Conservation (phyloP, 352 stramenopile species). For the Pythium vanterpoolii region DNA sequence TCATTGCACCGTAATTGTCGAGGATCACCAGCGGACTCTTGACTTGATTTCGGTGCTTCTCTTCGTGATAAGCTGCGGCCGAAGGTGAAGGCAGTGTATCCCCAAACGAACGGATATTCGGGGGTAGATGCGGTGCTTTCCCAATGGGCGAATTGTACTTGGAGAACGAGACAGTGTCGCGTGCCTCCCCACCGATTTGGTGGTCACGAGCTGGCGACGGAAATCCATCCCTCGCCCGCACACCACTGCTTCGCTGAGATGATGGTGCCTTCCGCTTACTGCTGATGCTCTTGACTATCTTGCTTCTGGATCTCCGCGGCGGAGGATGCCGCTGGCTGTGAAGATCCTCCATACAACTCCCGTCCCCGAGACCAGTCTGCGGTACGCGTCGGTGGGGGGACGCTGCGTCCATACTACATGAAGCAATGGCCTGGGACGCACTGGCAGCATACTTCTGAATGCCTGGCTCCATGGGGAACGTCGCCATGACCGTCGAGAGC, state of each 20-base stretch:
- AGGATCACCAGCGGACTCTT: slow-evolving; percentile 47
- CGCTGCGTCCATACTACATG: slow-evolving; percentile 41
- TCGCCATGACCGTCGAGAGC: slow-evolving; percentile 73
- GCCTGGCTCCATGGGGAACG: slow-evolving; percentile 58
- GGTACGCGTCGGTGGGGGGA: not conserved
- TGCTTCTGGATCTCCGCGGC: not conserved
- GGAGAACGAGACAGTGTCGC: slow-evolving; percentile 36
- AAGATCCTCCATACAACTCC: slow-evolving; percentile 26
- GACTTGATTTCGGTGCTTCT: not conserved
- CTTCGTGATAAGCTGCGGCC: slow-evolving; percentile 15
- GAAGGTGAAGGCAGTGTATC: slow-evolving; percentile 3
- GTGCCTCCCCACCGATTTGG: not conserved
- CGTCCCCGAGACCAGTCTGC: not conserved
- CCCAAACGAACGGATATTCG: slow-evolving; percentile 30
- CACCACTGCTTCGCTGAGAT: not conserved
- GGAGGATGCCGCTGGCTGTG: slow-evolving; percentile 3
- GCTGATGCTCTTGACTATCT: slow-evolving; percentile 2
- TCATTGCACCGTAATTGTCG: slow-evolving; percentile 21
- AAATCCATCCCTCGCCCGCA: slow-evolving; percentile 15
- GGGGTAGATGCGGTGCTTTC: slow-evolving; percentile 34
- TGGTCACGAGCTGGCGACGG: slow-evolving; percentile 9
- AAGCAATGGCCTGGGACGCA: slow-evolving; percentile 57
- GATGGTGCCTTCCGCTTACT: slow-evolving; percentile 13
- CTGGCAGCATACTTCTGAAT: slow-evolving; percentile 64
- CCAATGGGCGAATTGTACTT: slow-evolving; percentile 46